phyloP scores from a whole-genome alignment of 2,329 filamentous ascomycete species.

The Fusarium sp. region DNA sequence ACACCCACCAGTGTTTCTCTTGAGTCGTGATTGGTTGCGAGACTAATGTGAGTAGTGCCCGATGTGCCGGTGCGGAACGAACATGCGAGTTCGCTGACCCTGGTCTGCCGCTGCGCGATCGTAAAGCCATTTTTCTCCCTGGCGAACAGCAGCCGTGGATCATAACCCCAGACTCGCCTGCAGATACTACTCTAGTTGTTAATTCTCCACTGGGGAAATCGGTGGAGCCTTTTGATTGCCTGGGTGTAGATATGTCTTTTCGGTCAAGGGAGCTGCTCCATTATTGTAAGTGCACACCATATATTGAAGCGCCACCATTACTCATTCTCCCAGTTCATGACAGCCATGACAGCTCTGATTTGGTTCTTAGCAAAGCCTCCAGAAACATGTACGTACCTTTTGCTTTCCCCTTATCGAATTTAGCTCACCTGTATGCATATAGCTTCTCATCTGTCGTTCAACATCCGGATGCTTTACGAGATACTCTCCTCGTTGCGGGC shows the following conservation, averaged over 20 bases:
- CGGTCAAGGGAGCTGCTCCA: slow-evolving; percentile 44
- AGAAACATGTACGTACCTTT: slow-evolving; percentile 18
- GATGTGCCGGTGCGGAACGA: slow-evolving; percentile 27
- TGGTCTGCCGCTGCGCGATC: slow-evolving; percentile 44
- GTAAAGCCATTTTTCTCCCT: slow-evolving; percentile 32
- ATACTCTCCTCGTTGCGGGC: slow-evolving; percentile 40
- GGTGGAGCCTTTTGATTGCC: slow-evolving; percentile 38
- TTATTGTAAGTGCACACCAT: slow-evolving; percentile 39
- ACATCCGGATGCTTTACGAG: slow-evolving; percentile 38
- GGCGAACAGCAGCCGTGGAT: slow-evolving; percentile 46
- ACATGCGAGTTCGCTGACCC: slow-evolving; percentile 37
- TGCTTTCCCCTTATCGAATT: rapidly evolving
- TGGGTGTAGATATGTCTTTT: slow-evolving; percentile 43
- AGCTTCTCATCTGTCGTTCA: slow-evolving; percentile 37
- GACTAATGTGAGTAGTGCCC: slow-evolving; percentile 12
- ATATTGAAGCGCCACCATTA: background rate
- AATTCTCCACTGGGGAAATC: slow-evolving; percentile 7
- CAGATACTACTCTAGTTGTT: background rate
- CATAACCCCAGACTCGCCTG: background rate
- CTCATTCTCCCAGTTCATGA: slow-evolving; percentile 28
- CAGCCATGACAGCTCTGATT: slow-evolving; percentile 17
- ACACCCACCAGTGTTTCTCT: background rate
- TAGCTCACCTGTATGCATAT: rapidly evolving
- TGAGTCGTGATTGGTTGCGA: background rate
- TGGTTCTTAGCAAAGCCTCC: slow-evolving; percentile 11